Percentiles rank a stretch among this genome's conserved stretches.
These are phyloP conservation scores for Xylaria sp. DNA, from an alignment of 2,329 filamentous ascomycete species.

Conservation along the genomic window DNA sequence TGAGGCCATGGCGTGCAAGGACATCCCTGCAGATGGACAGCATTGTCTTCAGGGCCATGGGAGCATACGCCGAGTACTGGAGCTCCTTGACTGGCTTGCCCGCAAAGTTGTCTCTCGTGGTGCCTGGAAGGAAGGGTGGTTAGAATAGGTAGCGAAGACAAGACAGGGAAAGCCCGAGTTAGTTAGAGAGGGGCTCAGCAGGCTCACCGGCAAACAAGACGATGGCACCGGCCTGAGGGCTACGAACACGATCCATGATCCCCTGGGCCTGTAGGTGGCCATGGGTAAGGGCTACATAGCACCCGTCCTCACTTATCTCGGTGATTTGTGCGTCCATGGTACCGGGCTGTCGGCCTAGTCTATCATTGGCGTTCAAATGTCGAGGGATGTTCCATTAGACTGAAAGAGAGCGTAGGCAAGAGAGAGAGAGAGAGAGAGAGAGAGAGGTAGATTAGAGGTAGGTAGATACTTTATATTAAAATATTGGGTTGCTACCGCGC, in stretches of 20 bases:
- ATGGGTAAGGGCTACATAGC: constrained; percentile 76
- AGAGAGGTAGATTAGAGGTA: too few species aligned
- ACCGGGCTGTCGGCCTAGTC: neutral
- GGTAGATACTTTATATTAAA: too few species aligned
- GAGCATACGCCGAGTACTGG: constrained; percentile 78
- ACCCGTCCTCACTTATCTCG: constrained; percentile 61
- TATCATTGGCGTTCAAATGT: too few species aligned
- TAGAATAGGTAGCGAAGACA: constrained; percentile 4
- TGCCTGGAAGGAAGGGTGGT: constrained; percentile 62
- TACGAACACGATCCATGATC: constrained; percentile 75
- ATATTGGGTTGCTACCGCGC: too few species aligned
- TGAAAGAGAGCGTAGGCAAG: too few species aligned
- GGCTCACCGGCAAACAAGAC: constrained; percentile 77
- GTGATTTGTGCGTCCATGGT: constrained; percentile 48
- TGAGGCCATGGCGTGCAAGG: constrained; percentile 70
- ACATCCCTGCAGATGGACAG: constrained; percentile 70
- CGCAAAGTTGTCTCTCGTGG: constrained; percentile 80
- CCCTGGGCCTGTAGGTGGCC: constrained; percentile 66
- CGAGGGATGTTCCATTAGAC: too few species aligned
- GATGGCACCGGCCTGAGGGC: constrained; percentile 78
- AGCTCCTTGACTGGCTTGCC: constrained; percentile 78
- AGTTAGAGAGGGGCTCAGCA: neutral
- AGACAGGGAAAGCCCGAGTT: neutral
- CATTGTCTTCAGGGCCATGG: constrained; percentile 76
- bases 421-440: too few species aligned